Evolutionary conservation across 1,284 basidiomycete genomes (phyloP).

Genomic region (Volvariella volvacea): DNA sequence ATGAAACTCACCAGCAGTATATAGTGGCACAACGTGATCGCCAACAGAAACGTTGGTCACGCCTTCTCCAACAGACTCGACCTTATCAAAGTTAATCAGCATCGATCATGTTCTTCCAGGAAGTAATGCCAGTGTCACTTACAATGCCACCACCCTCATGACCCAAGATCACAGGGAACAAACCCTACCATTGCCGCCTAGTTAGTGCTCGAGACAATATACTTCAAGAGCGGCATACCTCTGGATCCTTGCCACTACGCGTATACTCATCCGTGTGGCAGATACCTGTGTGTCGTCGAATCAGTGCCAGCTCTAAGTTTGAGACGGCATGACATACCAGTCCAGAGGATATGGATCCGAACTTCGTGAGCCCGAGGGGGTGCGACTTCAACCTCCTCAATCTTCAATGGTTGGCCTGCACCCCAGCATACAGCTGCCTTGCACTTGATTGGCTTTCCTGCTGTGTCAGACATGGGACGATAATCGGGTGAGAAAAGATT

Average conservation of each 20-base stretch:
- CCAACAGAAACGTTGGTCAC: conserved; percentile 79
- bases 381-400: conserved; percentile 92
- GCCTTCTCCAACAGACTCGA: conserved; percentile 92
- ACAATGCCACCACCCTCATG: conserved; percentile 87
- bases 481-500: conserved; percentile 19
- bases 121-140: conserved; percentile 22
- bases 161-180: conserved; percentile 93
- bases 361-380: conserved; percentile 91
- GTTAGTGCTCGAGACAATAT: too few species aligned
- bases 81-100: conserved; percentile 44
- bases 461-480: conserved; percentile 50
- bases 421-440: conserved; percentile 97
- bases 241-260: conserved; percentile 92
- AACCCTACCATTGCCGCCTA: conserved; percentile 62
- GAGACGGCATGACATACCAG: conserved; percentile 46
- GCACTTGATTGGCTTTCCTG: conserved; percentile 80
- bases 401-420: conserved; percentile 80
- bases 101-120: conserved; percentile 11
- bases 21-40: conserved; percentile 92
- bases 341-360: conserved; percentile 87
- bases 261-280: conserved; percentile 99
- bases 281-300: conserved; percentile 53
- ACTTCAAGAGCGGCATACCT: conserved; percentile 51
- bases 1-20: conserved; percentile 69
- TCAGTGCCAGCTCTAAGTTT: conserved; percentile 7